Evolutionary conservation across 1,284 basidiomycete genomes (phyloP), one percentile per base, ranked within the genome.

Genomic region (Neolentinus lepideus): DNA sequence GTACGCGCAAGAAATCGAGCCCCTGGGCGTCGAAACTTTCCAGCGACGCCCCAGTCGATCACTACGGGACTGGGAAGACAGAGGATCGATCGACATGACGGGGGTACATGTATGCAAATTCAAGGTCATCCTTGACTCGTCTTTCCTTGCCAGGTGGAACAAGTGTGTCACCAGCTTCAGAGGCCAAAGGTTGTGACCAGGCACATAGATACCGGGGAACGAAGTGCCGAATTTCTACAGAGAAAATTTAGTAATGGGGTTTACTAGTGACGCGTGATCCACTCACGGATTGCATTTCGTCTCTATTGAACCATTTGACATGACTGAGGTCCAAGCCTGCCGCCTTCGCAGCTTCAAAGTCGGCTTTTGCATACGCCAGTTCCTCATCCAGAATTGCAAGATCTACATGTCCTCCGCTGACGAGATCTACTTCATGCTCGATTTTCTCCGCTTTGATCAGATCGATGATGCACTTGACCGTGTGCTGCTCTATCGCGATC

Each of bases 101-200:
- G 88, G 83, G 0, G 88, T 88, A 55, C 76, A 76, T 0, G 90
- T 92, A 65, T 90, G 84, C 11, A 90, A 69, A 8, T 74, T 62
- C 54, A 82, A 68, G 1, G 62, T 61, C 1, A 63, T 56, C 1
- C 71, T 62, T 8, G 63, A 64, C 10, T 61, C 61, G 45, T 65
- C 24, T 4, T 43, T 43, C 38, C n/a, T 4, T 21, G 81, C 73
- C 6, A 75, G 64, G 14, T 73, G 66, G 63, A 77, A 90, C 3
- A 92, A 69, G 43, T 80, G 73, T 0, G 85, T 84, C 57, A 89
- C 86, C 46, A 89, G 74, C 62, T 91, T 90, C 59, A 86, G 77
- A 0, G 89, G 90, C 85, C 86, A 92, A 26, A 92, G 64, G 60
- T 90, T 91, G 65, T 84, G 69, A 0, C 77, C 84, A 0, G 77